These are phyloP conservation scores for Globisporangium middletonii DNA, from an alignment of 352 stramenopile genomes.

Conservation along the genomic window DNA sequence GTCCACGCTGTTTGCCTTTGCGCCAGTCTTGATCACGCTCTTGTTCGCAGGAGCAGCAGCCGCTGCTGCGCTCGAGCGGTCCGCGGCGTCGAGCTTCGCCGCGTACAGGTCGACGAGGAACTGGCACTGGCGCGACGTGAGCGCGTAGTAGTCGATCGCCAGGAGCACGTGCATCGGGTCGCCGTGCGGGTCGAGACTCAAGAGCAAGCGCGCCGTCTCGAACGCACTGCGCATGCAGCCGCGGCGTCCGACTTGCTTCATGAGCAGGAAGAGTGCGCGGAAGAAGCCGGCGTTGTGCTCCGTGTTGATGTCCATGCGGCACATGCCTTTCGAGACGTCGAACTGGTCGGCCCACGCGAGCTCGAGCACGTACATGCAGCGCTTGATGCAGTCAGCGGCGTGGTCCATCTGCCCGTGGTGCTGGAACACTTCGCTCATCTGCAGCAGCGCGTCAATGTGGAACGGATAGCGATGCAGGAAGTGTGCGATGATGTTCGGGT, in stretches of 20 bases:
- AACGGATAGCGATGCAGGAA: conserved; percentile 83
- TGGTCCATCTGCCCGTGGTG: conserved; percentile 87
- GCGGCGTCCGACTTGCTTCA: conserved; percentile 78
- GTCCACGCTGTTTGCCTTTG: conserved; percentile 14
- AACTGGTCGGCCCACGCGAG: conserved; percentile 82
- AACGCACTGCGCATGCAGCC: conserved; percentile 84
- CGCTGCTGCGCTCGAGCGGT: conserved; percentile 27
- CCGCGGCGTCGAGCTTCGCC: conserved; percentile 53
- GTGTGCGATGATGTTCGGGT: conserved; percentile 75
- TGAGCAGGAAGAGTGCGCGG: conserved; percentile 68
- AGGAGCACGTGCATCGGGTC: conserved; percentile 80
- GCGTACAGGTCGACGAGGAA: conserved; percentile 64
- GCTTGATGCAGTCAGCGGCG: conserved; percentile 77
- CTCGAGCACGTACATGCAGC: conserved; percentile 79
- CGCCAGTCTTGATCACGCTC: conserved; percentile 10
- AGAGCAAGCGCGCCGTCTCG: conserved; percentile 67
- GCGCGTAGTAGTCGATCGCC: conserved; percentile 79
- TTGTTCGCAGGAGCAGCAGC: conserved; percentile 7
- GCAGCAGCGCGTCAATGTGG: conserved; percentile 78
- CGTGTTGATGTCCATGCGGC: conserved; percentile 72
- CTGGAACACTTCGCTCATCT: conserved; percentile 86
- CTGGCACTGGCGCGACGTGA: conserved; percentile 73
- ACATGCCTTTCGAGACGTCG: conserved; percentile 73
- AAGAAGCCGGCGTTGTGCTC: conserved; percentile 81
- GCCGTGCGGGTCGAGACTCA: conserved; percentile 68